A percentile compares a stretch with the other conserved stretches of the same genome.
Evolutionary conservation across 441 rosid genomes (phyloP).

Genomic region (Hura crepitans): DNA sequence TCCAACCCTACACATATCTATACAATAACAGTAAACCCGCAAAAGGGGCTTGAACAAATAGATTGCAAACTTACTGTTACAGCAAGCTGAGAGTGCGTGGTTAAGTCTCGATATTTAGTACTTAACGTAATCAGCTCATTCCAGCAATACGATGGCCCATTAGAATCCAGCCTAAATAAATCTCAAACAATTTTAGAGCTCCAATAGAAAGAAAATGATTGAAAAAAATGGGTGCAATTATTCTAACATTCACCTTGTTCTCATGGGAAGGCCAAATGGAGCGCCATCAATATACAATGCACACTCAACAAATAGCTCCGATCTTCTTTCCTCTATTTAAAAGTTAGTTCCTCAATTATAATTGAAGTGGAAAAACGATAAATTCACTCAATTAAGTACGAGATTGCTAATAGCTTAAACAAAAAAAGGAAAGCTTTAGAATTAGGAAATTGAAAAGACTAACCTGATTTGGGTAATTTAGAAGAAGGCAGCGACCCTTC

Average conservation of each 20-base stretch:
- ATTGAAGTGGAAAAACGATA: conserved; percentile 10
- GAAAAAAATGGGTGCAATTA: not conserved
- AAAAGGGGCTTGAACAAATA: not conserved
- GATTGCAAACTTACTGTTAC: conserved; percentile 52
- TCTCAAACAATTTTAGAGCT: not conserved
- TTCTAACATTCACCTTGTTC: conserved; percentile 51
- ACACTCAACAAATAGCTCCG: conserved; percentile 82
- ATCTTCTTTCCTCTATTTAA: conserved; percentile 48
- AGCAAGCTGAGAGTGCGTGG: conserved; percentile 80
- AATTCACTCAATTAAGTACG: not conserved
- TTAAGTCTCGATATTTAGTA: conserved; percentile 86
- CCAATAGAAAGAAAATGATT: not conserved
- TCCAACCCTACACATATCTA: not conserved
- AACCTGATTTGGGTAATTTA: conserved; percentile 55
- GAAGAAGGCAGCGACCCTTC: conserved; percentile 62
- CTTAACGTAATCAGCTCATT: conserved; percentile 78
- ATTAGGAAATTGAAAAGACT: not conserved
- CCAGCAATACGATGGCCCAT: conserved; percentile 78
- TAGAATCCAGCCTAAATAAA: conserved; percentile 60
- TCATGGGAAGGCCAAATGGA: conserved; percentile 84
- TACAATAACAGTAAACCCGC: not conserved
- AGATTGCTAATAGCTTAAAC: not conserved
- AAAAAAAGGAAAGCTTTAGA: not conserved
- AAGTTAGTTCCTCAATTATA: conserved; percentile 38
- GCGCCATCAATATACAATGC: conserved; percentile 87